phyloP scores from a whole-genome alignment of 441 rosid species.

The Erysimum pusillum region DNA sequence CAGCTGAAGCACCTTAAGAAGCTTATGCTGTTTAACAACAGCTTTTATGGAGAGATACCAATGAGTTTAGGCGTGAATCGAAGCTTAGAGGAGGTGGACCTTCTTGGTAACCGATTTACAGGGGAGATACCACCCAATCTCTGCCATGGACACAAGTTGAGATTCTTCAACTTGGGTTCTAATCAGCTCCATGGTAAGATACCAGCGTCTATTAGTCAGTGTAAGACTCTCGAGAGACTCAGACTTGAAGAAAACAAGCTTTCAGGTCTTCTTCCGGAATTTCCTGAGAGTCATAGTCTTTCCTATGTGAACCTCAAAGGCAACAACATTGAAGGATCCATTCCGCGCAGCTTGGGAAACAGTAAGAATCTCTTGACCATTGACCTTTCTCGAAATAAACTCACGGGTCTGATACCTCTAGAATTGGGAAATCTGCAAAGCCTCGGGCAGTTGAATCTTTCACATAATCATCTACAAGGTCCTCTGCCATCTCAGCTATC shows the following conservation, averaged over 20 bases:
- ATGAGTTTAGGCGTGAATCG: constrained; percentile 68
- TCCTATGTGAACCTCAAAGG: constrained; percentile 54
- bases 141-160: constrained; percentile 64
- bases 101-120: constrained; percentile 63
- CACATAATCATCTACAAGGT: constrained; percentile 69
- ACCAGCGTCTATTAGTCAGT: constrained; percentile 63
- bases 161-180: constrained; percentile 57
- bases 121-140: constrained; percentile 74
- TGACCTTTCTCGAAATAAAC: constrained; percentile 66
- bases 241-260: constrained; percentile 62
- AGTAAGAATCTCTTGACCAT: constrained; percentile 57
- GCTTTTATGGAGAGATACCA: constrained; percentile 68
- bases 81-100: constrained; percentile 70
- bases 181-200: constrained; percentile 75
- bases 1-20: constrained; percentile 64
- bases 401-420: constrained; percentile 64
- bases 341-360: constrained; percentile 69
- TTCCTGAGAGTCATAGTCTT: constrained; percentile 57
- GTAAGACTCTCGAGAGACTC: constrained; percentile 69
- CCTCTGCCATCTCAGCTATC: constrained; percentile 77
- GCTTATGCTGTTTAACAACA: constrained; percentile 60
- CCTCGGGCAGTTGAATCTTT: constrained; percentile 59
- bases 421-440: constrained; percentile 65
- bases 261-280: constrained; percentile 63
- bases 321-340: constrained; percentile 64